Base-by-base conservation (phyloP, 2,329 filamentous ascomycete species). In the Pseudogymnoascus sp. region DNA sequence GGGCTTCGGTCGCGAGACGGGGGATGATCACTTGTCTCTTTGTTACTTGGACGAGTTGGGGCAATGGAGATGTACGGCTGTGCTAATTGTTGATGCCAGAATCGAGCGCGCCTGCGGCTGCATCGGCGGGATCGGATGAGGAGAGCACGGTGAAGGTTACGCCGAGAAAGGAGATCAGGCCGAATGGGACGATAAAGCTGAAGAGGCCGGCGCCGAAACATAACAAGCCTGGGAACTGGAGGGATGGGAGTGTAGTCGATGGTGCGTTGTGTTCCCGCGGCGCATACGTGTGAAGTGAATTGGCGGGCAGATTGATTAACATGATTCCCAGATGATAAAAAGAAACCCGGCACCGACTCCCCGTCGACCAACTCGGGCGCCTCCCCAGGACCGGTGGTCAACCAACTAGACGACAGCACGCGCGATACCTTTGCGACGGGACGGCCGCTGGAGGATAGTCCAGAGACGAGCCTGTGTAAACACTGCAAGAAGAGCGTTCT, bases 401-500 rank as follows among this genome's bases (percentile, higher is more conserved):
- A 86, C 70, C 83, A 85, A 61, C 82, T 96, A 60, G 90, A 95
- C 69, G 87, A 92, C 64, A 84, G 80, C 65, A 86, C 90, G 12
- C 84, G 89, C 68, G 86, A 91, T 64, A 89, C 89, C 4, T 97
- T 97, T 74, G 81, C 86, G 3, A 92, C 88, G 55, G 91, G 91
- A 65, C 86, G 88, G 63, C 91, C 92, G 0, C 82, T 96, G 67
- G 87, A 92, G 68, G 92, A 96, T 71, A 81, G 80, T 62, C 84
- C 89, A 9, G 91, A 96, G 66, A 82, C 91, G 8, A 86, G 94
- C 59, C 82, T 89, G 67, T 99, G 93, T 81, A 97, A 94, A 73
- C 91, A 95, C 73, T 99, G 93, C 78, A 96, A 94, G 76, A 92
- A 95, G 70, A 89, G 89, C 60, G 84, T 96, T 10, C 80, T 94